phyloP scores from a whole-genome alignment of 352 stramenopile genomes.

The Phytophthora agathidicida region DNA sequence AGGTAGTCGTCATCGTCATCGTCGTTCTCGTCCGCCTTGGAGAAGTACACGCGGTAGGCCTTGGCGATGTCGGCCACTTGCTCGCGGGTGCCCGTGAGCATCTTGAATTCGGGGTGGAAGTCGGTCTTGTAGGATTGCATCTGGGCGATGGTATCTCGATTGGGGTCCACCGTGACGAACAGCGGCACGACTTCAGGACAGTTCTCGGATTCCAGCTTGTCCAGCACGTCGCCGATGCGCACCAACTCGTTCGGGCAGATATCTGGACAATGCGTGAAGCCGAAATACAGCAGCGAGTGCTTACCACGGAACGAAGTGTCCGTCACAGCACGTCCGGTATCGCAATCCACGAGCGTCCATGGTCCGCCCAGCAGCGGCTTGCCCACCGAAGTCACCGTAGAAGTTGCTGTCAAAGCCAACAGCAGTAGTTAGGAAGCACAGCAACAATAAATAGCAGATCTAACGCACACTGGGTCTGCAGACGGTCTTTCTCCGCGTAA shows the following conservation, averaged over 20 bases:
- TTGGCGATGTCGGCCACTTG: constrained; percentile 97
- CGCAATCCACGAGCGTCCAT: constrained; percentile 92
- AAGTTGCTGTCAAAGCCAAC: constrained; percentile 47
- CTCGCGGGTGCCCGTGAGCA: constrained; percentile 91
- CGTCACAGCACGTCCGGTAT: constrained; percentile 81
- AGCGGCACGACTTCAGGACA: constrained; percentile 81
- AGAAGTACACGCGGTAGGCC: constrained; percentile 98
- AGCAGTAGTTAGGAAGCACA: neutral
- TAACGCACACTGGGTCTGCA: constrained; percentile 77
- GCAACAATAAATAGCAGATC: neutral
- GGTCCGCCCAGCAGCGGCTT: constrained; percentile 91
- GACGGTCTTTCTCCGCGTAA: constrained; percentile 83
- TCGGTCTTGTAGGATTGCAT: constrained; percentile 95
- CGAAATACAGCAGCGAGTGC: constrained; percentile 98
- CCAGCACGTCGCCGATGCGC: constrained; percentile 95
- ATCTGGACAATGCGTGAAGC: constrained; percentile 98
- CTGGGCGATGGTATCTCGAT: constrained; percentile 96
- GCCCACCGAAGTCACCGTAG: constrained; percentile 86
- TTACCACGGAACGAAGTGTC: constrained; percentile 92
- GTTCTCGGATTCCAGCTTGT: constrained; percentile 80
- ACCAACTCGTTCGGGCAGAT: constrained; percentile 99
- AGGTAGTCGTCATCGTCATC: constrained; percentile 98
- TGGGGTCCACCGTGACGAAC: constrained; percentile 98
- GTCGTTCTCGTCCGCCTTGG: constrained; percentile 94
- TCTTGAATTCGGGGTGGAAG: constrained; percentile 83